Conservation (phyloP, 345 rosid species). For the Noccaea caerulescens region DNA sequence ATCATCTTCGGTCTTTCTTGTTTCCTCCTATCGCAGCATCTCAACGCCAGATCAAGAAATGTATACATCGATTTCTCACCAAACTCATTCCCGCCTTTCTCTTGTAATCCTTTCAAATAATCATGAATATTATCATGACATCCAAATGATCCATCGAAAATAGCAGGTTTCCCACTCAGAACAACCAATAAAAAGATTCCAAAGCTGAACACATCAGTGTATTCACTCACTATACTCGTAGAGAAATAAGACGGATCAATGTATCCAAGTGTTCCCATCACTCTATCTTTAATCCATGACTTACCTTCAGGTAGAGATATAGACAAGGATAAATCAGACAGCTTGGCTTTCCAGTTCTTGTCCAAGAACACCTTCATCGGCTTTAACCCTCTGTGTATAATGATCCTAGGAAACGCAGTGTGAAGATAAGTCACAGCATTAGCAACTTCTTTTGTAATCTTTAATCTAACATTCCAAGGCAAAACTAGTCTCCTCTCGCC, state of each 20-base stretch:
- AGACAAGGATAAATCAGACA: constrained; percentile 34
- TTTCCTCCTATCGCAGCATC: constrained; percentile 18
- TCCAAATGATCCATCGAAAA: neutral
- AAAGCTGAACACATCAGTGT: constrained; percentile 33
- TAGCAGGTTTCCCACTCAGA: constrained; percentile 13
- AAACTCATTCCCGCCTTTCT: neutral
- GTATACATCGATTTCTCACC: constrained; percentile 13
- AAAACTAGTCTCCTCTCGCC: neutral
- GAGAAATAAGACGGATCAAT: constrained; percentile 12
- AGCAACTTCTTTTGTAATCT: constrained; percentile 20
- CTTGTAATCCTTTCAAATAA: constrained; percentile 20
- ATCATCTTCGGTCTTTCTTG: neutral
- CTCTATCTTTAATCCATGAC: constrained; percentile 18
- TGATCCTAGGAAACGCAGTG: constrained; percentile 17
- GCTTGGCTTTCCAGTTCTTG: constrained; percentile 22
- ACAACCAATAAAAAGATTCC: constrained; percentile 32
- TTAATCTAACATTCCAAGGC: constrained; percentile 22
- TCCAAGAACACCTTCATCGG: constrained; percentile 35
- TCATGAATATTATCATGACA: constrained; percentile 9
- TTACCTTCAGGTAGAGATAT: constrained; percentile 33
- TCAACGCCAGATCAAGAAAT: constrained; percentile 17
- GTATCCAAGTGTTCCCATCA: constrained; percentile 32
- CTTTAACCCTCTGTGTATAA: constrained; percentile 23
- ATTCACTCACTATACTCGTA: constrained; percentile 11
- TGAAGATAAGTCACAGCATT: constrained; percentile 34